These are phyloP conservation scores for Eimeria tenella DNA, from an alignment of 169 alveolate genomes.

Conservation along the genomic window DNA sequence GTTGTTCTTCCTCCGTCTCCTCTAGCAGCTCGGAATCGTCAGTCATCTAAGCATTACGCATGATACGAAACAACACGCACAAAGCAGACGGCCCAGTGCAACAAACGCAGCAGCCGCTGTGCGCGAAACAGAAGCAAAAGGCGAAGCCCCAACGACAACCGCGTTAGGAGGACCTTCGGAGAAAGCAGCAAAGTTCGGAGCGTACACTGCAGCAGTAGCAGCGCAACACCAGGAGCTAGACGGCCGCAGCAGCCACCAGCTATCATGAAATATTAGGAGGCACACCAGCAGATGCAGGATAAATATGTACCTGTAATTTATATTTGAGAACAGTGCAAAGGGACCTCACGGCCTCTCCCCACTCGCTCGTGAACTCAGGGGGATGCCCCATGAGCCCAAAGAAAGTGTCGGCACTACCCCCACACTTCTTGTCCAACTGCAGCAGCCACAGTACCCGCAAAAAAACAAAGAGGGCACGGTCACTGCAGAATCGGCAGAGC, in stretches of 20 bases:
- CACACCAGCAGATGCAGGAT: neutral
- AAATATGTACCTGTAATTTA: neutral
- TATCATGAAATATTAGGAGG: neutral
- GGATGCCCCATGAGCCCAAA: constrained; percentile 33
- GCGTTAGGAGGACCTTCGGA: neutral
- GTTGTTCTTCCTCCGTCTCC: neutral
- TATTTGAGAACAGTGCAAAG: constrained; percentile 6
- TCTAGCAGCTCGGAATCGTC: constrained; percentile 69
- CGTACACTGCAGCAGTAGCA: neutral
- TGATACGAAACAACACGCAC: neutral
- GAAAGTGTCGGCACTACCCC: constrained; percentile 17
- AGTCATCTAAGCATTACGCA: neutral
- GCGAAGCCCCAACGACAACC: neutral
- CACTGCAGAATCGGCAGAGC: neutral
- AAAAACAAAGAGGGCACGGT: neutral
- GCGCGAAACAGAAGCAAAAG: neutral
- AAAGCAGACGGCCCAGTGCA: neutral
- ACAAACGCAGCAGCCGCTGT: neutral
- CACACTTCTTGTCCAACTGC: constrained; percentile 41
- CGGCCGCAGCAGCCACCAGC: neutral
- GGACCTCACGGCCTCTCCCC: constrained; percentile 14
- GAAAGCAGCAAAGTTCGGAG: neutral
- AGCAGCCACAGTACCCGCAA: neutral
- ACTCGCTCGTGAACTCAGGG: constrained; percentile 28
- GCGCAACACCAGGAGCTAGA: neutral